Base-by-base conservation (phyloP, 2,329 filamentous ascomycete genomes). In the Trichoderma afroharzianum region DNA sequence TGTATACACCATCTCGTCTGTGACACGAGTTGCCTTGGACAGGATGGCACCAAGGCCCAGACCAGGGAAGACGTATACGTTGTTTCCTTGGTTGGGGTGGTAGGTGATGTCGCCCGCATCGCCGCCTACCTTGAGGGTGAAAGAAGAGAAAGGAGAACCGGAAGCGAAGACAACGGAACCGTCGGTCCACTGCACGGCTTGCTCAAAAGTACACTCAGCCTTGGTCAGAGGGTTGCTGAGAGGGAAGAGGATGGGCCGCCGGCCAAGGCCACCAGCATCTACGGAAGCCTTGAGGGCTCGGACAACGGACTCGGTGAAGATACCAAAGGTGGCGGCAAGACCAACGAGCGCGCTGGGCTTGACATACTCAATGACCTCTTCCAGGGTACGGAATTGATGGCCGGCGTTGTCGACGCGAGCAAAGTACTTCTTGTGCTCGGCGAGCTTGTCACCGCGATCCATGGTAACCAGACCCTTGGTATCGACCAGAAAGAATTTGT, bases 401-500 rank as follows among this genome's bases (percentile, higher is more conserved):
- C 88, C 89, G 71, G 87, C 85, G 81, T 91, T 91, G 80, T 92
- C 89, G 18, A 81, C 82, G 67, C 90, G 87, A 36, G 90, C 88
- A 77, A 92, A 91, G 81, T 91, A 90, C 83, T 91, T 89, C 83
- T 93, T 93, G 83, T 99, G 96, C 77, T 97, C 92, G 47, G 95
- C 94, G 53, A 99, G 90, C 81, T 91, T 93, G 85, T 98, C 96
- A 70, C 95, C 95, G 73, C 96, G 93, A 84, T 99, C 95, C 73
- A 88, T 87, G 74, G 96, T 97, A 67, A 99, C 95, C 26, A 99
- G 91, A 77, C 96, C 96, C 86, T 96, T 95, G 79, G 94, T 97
- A 85, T 98, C 96, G 73, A 98, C 95, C 62, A 99, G 93, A 90
- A 92, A 98, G 88, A 99, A 98, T 86, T 96, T 96, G 79, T 91